Evolutionary conservation across 228 moss, liverwort and hornwort genomes (phyloP), one percentile per base, ranked within the genome.

Genomic region (Sphagnum fallax): DNA sequence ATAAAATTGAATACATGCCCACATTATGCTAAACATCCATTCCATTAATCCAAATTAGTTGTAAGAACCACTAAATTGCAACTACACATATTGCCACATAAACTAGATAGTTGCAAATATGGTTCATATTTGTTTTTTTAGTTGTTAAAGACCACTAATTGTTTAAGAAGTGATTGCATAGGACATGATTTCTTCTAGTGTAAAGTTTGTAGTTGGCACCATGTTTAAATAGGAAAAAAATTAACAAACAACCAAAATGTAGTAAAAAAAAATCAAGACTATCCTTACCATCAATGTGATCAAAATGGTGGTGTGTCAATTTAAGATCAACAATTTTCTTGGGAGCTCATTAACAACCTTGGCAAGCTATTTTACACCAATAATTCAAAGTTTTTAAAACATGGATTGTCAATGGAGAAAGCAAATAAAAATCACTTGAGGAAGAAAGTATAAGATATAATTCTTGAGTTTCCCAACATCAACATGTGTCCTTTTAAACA

Each of bases 281-380:
- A 63, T 69, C 16, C 81, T 84, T 80, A 96, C 95, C 96, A 65
- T 91, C 91, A 70, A 82, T 77, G 71, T 96, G 96, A 82, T 96
- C 96, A 62, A 70, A 67, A 64, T 96, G 96, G 77, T 96, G 96
- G 73, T 96, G 96, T 13, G 92, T 96, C 66, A 96, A 59, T 32
- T 32, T 74, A 96, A 96, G 18, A 96, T 83, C 60, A 92, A 62
- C 67, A 96, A 86, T 78, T 83, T 92, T 76, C 74, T 91, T 61
- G 92, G 92, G 71, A 96, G 82, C 65, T 89, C 78, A 57, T 84
- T 89, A 66, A 96, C 81, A 77, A 96, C 80, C 78, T 86, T 73
- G 63, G 85, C 81, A 83, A 96, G 86, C 91, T 96, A 92, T 81
- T 89, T 84, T 82, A 89, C 86, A 83, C 78, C 84, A 82, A 79